Conservation (phyloP, 1,284 basidiomycete species). For the Ceratobasidium sp. region DNA sequence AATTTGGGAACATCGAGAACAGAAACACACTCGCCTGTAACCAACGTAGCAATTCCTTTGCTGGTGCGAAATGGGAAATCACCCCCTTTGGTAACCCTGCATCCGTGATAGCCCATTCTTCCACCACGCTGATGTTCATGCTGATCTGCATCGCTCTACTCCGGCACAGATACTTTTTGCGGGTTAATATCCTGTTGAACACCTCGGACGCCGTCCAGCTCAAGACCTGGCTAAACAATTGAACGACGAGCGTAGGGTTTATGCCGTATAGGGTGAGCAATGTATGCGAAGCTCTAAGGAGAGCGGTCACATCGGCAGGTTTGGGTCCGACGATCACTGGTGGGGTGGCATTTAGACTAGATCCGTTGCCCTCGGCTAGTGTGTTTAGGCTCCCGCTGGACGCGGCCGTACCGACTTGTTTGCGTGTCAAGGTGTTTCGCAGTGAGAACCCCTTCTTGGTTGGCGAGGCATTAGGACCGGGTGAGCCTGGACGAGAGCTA, state of each 20-base stretch:
- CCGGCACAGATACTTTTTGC: conserved; percentile 94
- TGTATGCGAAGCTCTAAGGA: conserved; percentile 89
- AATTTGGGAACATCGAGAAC: no score
- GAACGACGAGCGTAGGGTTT: conserved; percentile 89
- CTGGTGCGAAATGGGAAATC: conserved; percentile 82
- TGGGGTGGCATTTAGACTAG: conserved; percentile 24
- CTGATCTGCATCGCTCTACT: conserved; percentile 90
- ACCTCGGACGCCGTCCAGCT: conserved; percentile 93
- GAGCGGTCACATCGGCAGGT: conserved; percentile 77
- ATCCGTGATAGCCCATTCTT: conserved; percentile 86
- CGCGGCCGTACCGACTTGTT: conserved; percentile 1
- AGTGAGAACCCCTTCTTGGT: conserved; percentile 22
- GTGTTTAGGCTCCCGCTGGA: conserved; percentile 4
- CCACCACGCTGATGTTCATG: conserved; percentile 86
- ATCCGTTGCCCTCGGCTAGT: conserved; percentile 5
- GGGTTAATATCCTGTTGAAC: conserved; percentile 91
- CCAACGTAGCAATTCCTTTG: conserved; percentile 88
- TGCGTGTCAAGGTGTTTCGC: conserved; percentile 33
- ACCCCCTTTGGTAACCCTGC: conserved; percentile 85
- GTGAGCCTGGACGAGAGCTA: conserved; percentile 18
- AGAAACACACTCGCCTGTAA: conserved; percentile 69
- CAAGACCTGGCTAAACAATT: conserved; percentile 95
- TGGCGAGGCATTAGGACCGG: conserved; percentile 8
- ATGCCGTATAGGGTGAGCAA: conserved; percentile 88
- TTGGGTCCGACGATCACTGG: conserved; percentile 55